These are phyloP conservation scores for Asterochloris erici DNA, from an alignment of 139 green algal species.

Conservation along the genomic window DNA sequence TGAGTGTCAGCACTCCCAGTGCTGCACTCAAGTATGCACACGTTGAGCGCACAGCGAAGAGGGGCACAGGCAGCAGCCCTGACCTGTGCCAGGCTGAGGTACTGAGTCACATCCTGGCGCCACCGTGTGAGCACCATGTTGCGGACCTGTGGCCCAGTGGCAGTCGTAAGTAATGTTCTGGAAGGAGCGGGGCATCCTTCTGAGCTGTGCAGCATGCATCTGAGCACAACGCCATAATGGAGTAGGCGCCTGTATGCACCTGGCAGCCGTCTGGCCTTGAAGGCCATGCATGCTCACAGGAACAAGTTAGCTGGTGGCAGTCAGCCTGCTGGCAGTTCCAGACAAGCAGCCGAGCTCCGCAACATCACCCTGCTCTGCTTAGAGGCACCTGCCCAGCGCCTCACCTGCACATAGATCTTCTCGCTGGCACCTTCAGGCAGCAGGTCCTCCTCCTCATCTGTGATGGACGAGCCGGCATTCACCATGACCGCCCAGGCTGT, in stretches of 20 bases:
- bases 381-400: neutral
- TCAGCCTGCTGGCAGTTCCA: too few relatives aligned
- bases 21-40: constrained; percentile 15
- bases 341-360: too few relatives aligned
- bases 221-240: neutral
- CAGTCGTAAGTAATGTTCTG: neutral
- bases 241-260: neutral
- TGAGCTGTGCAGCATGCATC: neutral
- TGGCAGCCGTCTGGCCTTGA: neutral
- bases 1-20: neutral
- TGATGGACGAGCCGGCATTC: constrained; percentile 23
- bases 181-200: too few relatives aligned
- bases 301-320: too few relatives aligned
- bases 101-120: constrained; percentile 43
- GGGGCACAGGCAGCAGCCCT: constrained; percentile 10
- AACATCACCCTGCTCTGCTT: too few relatives aligned
- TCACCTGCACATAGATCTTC: constrained; percentile 32
- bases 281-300: too few relatives aligned
- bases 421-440: constrained; percentile 37
- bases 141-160: neutral
- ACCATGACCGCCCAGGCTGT: constrained; percentile 41
- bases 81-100: constrained; percentile 12
- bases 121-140: constrained; percentile 43
- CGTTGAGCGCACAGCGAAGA: neutral
- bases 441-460: constrained; percentile 41